These are phyloP conservation scores for Lasiodiplodia hormozganensis DNA, from an alignment of 2,329 filamentous ascomycete genomes.

Conservation along the genomic window DNA sequence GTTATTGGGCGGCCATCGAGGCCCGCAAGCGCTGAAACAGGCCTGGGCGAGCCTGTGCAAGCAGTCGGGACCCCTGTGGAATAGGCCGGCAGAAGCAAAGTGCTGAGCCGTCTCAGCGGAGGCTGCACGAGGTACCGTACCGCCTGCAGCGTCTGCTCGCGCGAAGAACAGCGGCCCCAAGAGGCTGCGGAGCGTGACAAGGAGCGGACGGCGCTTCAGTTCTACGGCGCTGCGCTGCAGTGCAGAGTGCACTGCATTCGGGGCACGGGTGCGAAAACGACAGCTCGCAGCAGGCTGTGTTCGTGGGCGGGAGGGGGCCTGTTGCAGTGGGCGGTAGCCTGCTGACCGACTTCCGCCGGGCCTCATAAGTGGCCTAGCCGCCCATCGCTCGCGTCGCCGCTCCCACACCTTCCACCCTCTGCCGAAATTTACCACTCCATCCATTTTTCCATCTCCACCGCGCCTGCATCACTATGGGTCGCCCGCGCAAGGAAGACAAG, in stretches of 20 bases:
- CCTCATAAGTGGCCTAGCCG: slow-evolving; percentile 17
- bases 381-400: slow-evolving; percentile 16
- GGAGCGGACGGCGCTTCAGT: background rate
- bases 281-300: slow-evolving; percentile 12
- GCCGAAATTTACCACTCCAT: slow-evolving; percentile 11
- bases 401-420: slow-evolving; percentile 10
- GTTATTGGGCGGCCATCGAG: background rate
- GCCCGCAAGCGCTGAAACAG: background rate
- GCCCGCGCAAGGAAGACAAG: slow-evolving; percentile 35
- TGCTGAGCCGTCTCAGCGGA: background rate
- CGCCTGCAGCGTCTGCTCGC: background rate
- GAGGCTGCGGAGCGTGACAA: background rate
- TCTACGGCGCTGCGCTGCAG: background rate
- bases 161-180: background rate
- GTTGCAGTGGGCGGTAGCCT: background rate
- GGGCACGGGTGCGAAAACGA: background rate
- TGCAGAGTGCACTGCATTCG: slow-evolving; percentile 3
- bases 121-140: background rate
- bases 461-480: slow-evolving; percentile 25
- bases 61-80: slow-evolving; percentile 7
- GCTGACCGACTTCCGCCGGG: background rate
- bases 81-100: slow-evolving; percentile 7
- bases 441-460: slow-evolving; percentile 3
- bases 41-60: background rate
- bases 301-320: slow-evolving; percentile 2